Conservation (phyloP, 805 yeast genomes). For the Teunomyces lycoperdinae region DNA sequence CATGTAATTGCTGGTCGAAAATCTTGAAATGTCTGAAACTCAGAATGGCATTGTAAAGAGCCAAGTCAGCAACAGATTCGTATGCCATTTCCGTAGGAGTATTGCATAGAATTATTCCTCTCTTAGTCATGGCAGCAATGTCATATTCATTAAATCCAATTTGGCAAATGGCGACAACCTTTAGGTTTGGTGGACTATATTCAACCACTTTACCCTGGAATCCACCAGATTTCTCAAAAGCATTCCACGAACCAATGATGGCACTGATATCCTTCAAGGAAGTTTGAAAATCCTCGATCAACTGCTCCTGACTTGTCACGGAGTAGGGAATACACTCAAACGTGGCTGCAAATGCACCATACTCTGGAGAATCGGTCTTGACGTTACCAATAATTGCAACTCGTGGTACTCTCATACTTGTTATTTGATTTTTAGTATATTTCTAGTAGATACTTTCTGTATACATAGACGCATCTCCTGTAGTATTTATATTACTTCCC, state of each 20-base stretch:
- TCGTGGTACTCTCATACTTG: constrained; percentile 13
- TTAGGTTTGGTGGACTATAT: constrained; percentile 16
- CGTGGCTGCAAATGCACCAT: constrained; percentile 14
- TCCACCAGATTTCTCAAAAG: constrained; percentile 18
- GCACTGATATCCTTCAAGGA: constrained; percentile 17
- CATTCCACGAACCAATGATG: constrained; percentile 25
- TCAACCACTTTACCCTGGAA: constrained; percentile 18
- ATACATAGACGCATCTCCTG: background rate
- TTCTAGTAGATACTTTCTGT: too few relatives aligned
- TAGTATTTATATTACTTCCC: background rate
- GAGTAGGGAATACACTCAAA: constrained; percentile 18
- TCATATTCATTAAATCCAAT: constrained; percentile 24
- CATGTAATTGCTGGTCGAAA: constrained; percentile 9
- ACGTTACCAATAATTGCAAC: constrained; percentile 23
- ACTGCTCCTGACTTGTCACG: constrained; percentile 13
- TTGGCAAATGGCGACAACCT: constrained; percentile 21
- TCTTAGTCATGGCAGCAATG: constrained; percentile 14
- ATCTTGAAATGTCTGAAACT: constrained; percentile 23
- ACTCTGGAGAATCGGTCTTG: constrained; percentile 14
- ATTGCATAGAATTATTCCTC: constrained; percentile 22
- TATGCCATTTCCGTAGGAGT: constrained; percentile 23
- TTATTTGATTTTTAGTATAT: too few relatives aligned
- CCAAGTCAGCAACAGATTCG: constrained; percentile 28
- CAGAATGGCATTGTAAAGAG: constrained; percentile 20
- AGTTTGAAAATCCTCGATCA: constrained; percentile 15